phyloP scores from a whole-genome alignment of 352 stramenopile genomes.

The Blastocystis sp. region DNA sequence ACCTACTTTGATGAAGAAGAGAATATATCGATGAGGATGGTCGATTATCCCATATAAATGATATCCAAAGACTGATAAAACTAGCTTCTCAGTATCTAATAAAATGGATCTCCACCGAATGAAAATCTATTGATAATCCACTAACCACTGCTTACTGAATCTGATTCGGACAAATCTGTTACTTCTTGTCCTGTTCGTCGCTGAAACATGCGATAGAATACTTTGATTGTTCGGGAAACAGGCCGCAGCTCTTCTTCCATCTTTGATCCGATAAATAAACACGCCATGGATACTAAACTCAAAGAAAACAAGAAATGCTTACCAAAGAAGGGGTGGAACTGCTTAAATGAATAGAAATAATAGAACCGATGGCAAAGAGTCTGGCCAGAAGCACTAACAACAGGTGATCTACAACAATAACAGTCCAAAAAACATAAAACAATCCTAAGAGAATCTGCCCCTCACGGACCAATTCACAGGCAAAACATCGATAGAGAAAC shows the following conservation, averaged over 20 bases:
- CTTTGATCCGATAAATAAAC: slow-evolving; percentile 63
- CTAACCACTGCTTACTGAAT: not conserved
- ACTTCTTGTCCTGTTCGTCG: slow-evolving; percentile 15
- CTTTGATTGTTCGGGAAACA: not conserved
- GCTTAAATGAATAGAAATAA: slow-evolving; percentile 58
- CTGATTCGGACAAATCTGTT: slow-evolving; percentile 5
- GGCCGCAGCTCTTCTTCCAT: slow-evolving; percentile 61
- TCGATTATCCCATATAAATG: slow-evolving; percentile 45
- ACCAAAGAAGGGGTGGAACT: slow-evolving; percentile 64
- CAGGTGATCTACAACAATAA: slow-evolving; percentile 18
- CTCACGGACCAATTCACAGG: slow-evolving; percentile 65
- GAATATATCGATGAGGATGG: slow-evolving; percentile 54
- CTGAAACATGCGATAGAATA: slow-evolving; percentile 59
- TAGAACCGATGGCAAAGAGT: slow-evolving; percentile 64
- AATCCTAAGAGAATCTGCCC: not conserved
- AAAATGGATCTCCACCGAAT: slow-evolving; percentile 30
- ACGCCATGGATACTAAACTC: slow-evolving; percentile 53
- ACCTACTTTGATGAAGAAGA: slow-evolving; percentile 61
- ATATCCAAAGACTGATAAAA: slow-evolving; percentile 61
- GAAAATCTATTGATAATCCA: slow-evolving; percentile 36
- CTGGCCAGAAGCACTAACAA: slow-evolving; percentile 66
- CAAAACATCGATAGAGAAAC: slow-evolving; percentile 60
- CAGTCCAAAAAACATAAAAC: not conserved
- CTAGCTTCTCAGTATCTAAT: slow-evolving; percentile 59
- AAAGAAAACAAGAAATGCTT: not conserved